Conservation (phyloP, 345 rosid genomes). For the Brassica juncea region DNA sequence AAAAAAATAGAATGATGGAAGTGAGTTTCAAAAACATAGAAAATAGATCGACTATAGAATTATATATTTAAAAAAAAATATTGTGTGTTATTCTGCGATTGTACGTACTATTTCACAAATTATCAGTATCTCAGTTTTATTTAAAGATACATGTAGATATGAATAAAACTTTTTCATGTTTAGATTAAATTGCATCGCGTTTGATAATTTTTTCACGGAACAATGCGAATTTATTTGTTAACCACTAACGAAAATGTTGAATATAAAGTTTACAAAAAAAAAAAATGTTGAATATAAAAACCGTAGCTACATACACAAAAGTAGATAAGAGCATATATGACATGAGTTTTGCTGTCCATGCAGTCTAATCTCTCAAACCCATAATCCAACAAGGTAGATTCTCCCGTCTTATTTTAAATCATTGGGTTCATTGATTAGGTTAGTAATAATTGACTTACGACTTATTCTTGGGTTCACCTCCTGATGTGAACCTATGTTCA, state of each 20-base stretch:
- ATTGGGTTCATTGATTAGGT: background rate
- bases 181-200: background rate
- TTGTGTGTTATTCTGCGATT: background rate
- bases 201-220: background rate
- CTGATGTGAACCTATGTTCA: no score
- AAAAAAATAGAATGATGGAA: background rate
- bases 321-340: constrained; percentile 2
- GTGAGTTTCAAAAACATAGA: background rate
- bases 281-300: background rate
- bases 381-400: background rate
- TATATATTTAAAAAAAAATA: no score
- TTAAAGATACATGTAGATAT: background rate
- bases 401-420: constrained; percentile 1
- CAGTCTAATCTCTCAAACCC: constrained; percentile 5
- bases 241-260: background rate
- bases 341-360: background rate
- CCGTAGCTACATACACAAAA: background rate
- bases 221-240: background rate
- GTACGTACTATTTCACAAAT: background rate
- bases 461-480: no score
- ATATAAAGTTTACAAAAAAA: no score
- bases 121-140: background rate
- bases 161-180: background rate
- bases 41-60: background rate
- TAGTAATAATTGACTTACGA: background rate